Conservation (phyloP, 805 yeast genomes). For the Gaillardinia entomophila region DNA sequence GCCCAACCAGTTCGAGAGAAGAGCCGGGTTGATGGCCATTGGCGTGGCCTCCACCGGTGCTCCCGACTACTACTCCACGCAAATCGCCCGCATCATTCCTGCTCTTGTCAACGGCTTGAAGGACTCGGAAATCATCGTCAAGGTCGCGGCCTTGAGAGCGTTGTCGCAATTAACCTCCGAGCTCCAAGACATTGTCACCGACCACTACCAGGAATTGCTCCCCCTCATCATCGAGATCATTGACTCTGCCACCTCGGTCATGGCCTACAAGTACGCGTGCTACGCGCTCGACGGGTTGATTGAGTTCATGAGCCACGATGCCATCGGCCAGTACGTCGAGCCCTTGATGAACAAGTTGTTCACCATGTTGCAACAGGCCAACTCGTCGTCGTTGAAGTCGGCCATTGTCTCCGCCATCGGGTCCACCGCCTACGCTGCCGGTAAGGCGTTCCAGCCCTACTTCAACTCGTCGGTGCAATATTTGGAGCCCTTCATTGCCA, state of each 20-base stretch:
- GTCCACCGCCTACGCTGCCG: constrained; percentile 93
- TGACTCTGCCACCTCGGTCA: constrained; percentile 76
- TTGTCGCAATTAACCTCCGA: constrained; percentile 75
- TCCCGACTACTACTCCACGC: constrained; percentile 82
- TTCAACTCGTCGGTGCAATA: constrained; percentile 75
- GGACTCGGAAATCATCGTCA: constrained; percentile 68
- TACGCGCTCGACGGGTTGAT: constrained; percentile 85
- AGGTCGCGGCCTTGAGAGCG: constrained; percentile 81
- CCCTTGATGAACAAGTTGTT: constrained; percentile 88
- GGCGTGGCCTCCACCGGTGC: constrained; percentile 88
- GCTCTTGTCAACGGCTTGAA: constrained; percentile 70
- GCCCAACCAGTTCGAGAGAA: constrained; percentile 67
- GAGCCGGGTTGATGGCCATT: constrained; percentile 79
- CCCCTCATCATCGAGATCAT: constrained; percentile 84
- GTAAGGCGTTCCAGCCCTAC: constrained; percentile 80
- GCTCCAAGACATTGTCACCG: constrained; percentile 79
- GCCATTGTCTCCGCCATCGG: constrained; percentile 94
- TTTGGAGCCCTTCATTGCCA: constrained; percentile 75
- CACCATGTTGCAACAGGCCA: constrained; percentile 72
- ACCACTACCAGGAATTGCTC: constrained; percentile 72
- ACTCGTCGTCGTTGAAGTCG: constrained; percentile 66
- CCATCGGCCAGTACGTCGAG: constrained; percentile 73
- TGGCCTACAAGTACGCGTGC: constrained; percentile 87
- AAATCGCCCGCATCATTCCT: constrained; percentile 68
- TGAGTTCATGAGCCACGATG: constrained; percentile 86